Evolutionary conservation across 306 rosid species (phyloP), one percentile per base, ranked within the genome.

Genomic region (Fragaria ananassa): DNA sequence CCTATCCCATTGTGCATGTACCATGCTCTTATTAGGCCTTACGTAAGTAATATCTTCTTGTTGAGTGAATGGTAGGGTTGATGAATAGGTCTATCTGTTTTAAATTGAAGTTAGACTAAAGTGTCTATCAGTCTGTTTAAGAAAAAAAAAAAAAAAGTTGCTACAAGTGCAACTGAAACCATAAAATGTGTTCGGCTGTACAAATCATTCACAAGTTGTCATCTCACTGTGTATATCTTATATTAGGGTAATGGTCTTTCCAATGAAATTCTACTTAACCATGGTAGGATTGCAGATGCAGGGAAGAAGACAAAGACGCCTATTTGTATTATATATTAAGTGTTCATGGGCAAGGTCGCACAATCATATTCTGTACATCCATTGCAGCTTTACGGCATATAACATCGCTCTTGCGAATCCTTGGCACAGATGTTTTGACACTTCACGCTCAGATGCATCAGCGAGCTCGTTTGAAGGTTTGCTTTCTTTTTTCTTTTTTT

Each of bases 371-470:
- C 65, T 95, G 99, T 80, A 89, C 97, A 0, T 90, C 99, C 79
- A 83, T 90, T 66, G 96, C 99, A 53, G 99, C 99, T 76, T 76
- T 90, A 81, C 96, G 96, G 13, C 99, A 89, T 81, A 81, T 95
- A 68, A 87, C 97, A 74, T 93, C 97, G 67, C 71, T 95, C 77
- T 81, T 95, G 81, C 88, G 90, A 70, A 90, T 86, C 75, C 93
- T 95, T 81, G 97, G 93, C 42, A 12, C 84, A 45, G 79, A 89
- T 66, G 91, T 91, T 68, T 88, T 86, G 88, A 89, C 96, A 44
- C 93, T 95, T 82, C 99, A 95, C 77, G 96, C 97, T 74, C 90
- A 92, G 83, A 95, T 88, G 96, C 96, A 92, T 83, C 97, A 92
- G 86, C 87, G 93, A 50, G 91, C 96, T 75, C 96, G 97, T 72